A percentile compares a stretch with the other conserved stretches of the same genome.
Conservation (phyloP, 805 yeast genomes). For the Kazachstania viticola region DNA sequence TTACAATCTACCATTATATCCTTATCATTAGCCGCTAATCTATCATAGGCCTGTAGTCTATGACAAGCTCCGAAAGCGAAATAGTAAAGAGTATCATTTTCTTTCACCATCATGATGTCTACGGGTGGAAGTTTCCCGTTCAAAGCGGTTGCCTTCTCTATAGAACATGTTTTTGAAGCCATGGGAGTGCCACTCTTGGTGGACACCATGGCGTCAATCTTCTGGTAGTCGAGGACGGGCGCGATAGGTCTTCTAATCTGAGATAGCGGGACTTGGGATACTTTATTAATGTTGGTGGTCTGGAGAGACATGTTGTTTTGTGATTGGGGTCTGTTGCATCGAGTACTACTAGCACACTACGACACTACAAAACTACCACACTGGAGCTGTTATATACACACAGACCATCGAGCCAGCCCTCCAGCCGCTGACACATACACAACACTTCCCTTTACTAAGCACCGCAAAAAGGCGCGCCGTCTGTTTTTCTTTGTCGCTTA, state of each 20-base stretch:
- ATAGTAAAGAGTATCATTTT: constrained; percentile 48
- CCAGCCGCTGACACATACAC: too few relatives aligned
- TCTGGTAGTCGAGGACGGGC: constrained; percentile 65
- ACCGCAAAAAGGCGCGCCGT: too few relatives aligned
- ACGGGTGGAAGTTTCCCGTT: constrained; percentile 69
- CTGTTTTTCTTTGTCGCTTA: too few relatives aligned
- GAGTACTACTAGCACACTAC: too few relatives aligned
- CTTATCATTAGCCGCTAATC: constrained; percentile 22
- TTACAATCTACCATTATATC: constrained; percentile 51
- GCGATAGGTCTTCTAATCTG: constrained; percentile 73
- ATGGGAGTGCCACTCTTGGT: constrained; percentile 53
- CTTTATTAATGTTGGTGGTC: constrained; percentile 40
- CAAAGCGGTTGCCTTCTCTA: constrained; percentile 27
- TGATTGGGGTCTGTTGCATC: too few relatives aligned
- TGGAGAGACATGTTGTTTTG: constrained; percentile 50
- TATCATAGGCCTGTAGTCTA: constrained; percentile 76
- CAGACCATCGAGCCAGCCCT: too few relatives aligned
- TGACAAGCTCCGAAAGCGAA: constrained; percentile 91
- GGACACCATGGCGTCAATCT: constrained; percentile 70
- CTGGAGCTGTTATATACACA: too few relatives aligned
- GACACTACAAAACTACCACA: too few relatives aligned
- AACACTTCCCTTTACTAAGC: too few relatives aligned
- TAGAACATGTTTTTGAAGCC: constrained; percentile 49
- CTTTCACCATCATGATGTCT: constrained; percentile 61
- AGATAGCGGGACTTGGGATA: constrained; percentile 50